Conservation (phyloP, 2,329 filamentous ascomycete genomes). For the Colletotrichum viniferum region DNA sequence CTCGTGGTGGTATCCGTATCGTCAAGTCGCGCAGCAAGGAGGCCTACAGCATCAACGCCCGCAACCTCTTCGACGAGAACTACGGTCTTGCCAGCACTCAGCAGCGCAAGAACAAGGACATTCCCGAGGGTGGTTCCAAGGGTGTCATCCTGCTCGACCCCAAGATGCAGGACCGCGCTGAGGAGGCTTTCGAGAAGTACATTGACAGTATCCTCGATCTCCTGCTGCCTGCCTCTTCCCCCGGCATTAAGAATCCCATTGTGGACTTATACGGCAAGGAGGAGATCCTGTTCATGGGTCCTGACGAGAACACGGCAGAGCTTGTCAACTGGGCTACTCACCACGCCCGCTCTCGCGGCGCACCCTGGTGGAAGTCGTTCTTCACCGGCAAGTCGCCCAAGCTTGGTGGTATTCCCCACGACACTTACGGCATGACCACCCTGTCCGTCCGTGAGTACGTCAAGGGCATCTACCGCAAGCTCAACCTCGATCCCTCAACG, state of each 20-base stretch:
- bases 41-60: slow-evolving; percentile 93
- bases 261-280: slow-evolving; percentile 94
- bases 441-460: slow-evolving; percentile 96
- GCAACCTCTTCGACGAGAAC: slow-evolving; percentile 97
- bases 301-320: slow-evolving; percentile 97
- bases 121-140: slow-evolving; percentile 97
- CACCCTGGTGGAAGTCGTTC: slow-evolving; percentile 99
- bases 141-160: slow-evolving; percentile 95
- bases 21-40: slow-evolving; percentile 98
- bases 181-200: slow-evolving; percentile 97
- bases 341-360: slow-evolving; percentile 84
- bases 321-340: slow-evolving; percentile 99
- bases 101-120: slow-evolving; percentile 99
- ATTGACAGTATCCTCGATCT: slow-evolving; percentile 98
- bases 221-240: slow-evolving; percentile 84
- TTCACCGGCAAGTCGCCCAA: slow-evolving; percentile 98
- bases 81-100: slow-evolving; percentile 98
- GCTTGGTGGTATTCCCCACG: slow-evolving; percentile 95
- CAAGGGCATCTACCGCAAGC: slow-evolving; percentile 94
- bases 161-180: slow-evolving; percentile 90
- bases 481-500: slow-evolving; percentile 82
- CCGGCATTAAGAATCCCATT: slow-evolving; percentile 98
- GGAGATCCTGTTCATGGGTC: slow-evolving; percentile 98
- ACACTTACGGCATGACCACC: slow-evolving; percentile 97
- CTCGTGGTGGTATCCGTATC: slow-evolving; percentile 95